Conservation (phyloP, 768 basidiomycete species). For the Boletus vermiculosoides region DNA sequence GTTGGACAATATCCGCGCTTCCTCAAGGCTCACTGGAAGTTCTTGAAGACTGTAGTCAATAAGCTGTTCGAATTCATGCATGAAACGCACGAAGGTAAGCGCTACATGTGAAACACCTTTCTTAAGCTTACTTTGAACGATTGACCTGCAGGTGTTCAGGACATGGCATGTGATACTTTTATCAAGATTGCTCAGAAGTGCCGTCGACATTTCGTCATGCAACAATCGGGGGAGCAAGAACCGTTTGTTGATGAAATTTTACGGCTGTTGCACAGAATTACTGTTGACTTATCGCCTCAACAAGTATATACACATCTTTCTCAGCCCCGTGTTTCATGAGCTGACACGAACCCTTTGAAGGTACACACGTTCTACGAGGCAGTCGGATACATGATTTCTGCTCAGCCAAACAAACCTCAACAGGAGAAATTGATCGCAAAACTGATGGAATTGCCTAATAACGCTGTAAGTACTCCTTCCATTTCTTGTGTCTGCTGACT, state of each 20-base stretch:
- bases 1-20: slow-evolving; percentile 99
- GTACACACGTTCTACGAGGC: slow-evolving; percentile 99
- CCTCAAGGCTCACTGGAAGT: slow-evolving; percentile 99
- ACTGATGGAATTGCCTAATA: slow-evolving; percentile 96
- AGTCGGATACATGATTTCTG: slow-evolving; percentile 98
- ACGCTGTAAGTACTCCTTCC: slow-evolving; percentile 62
- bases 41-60: slow-evolving; percentile 99
- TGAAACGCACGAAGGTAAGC: slow-evolving; percentile 91
- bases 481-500: neutral
- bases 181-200: slow-evolving; percentile 99
- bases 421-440: slow-evolving; percentile 95
- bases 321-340: neutral
- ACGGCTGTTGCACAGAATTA: slow-evolving; percentile 87
- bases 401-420: slow-evolving; percentile 95
- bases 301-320: slow-evolving; percentile 43
- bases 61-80: slow-evolving; percentile 99
- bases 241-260: slow-evolving; percentile 98
- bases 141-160: slow-evolving; percentile 77
- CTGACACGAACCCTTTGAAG: slow-evolving; percentile 24
- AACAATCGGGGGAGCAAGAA: slow-evolving; percentile 94
- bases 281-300: slow-evolving; percentile 89
- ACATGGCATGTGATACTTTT: slow-evolving; percentile 99
- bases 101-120: neutral
- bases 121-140: slow-evolving; percentile 2
- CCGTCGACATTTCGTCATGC: slow-evolving; percentile 96